Percentiles rank a stretch among this genome's conserved stretches.
phyloP scores from a whole-genome alignment of 148 eudicot species.

The Persicaria maculosa region DNA sequence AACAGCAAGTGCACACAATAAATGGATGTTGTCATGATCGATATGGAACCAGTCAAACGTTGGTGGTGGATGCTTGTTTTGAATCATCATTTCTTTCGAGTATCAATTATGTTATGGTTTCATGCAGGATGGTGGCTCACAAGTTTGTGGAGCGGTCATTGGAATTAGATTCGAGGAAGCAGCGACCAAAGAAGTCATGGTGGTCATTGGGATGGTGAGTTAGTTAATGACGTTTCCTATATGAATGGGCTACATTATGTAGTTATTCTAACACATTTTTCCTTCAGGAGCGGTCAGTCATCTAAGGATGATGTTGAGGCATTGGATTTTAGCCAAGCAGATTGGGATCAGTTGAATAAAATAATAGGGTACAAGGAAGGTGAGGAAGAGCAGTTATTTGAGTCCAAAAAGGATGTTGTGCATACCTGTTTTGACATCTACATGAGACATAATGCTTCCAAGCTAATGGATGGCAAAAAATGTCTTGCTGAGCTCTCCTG shows the following conservation, averaged over 20 bases:
- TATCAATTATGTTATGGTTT: slow-evolving; percentile 4
- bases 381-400: slow-evolving; percentile 46
- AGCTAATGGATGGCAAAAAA: slow-evolving; percentile 49
- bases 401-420: slow-evolving; percentile 44
- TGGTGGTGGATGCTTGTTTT: not conserved
- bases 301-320: slow-evolving; percentile 57
- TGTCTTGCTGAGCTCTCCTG: slow-evolving; percentile 90
- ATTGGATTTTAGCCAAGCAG: slow-evolving; percentile 61
- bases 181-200: slow-evolving; percentile 82
- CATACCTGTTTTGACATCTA: slow-evolving; percentile 69
- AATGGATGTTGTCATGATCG: not conserved
- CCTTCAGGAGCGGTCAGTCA: slow-evolving; percentile 57
- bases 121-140: slow-evolving; percentile 91
- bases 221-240: not conserved
- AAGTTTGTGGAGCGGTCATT: slow-evolving; percentile 74
- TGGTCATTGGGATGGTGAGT: slow-evolving; percentile 90
- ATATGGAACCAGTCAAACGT: not conserved
- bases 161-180: slow-evolving; percentile 51
- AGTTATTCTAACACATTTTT: not conserved
- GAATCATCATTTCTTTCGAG: slow-evolving; percentile 3
- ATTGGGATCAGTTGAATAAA: slow-evolving; percentile 76
- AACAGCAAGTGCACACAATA: not conserved
- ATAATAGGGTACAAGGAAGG: slow-evolving; percentile 86
- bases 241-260: slow-evolving; percentile 8
- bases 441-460: slow-evolving; percentile 97